Base-by-base conservation (phyloP, 768 basidiomycete species). In the Mycena floridula region DNA sequence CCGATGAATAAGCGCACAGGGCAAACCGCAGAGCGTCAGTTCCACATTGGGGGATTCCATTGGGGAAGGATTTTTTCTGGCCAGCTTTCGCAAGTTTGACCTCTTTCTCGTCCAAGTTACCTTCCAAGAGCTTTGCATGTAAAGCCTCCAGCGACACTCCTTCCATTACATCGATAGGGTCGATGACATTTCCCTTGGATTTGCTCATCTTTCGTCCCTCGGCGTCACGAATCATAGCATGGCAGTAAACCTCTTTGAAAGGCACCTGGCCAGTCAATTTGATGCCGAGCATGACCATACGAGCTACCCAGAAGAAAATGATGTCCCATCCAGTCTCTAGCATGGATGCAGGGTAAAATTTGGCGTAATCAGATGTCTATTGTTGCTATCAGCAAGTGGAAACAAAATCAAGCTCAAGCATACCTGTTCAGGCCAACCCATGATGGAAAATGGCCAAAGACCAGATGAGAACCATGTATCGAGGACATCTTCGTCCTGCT, bases 301-400 rank as follows among this genome's bases (percentile, higher is more conserved):
- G 86, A 13, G 96, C 94, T 6, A 98, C 95, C 96, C 96, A 99
- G 79, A 98, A 98, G 76, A 94, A 94, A n/a, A 99, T 65, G 56
- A 98, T 98, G 51, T 98, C 96, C 95, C 96, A 98, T 37, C 96
- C 96, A 0, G 96, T 99, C 68, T 98, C 96, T 24, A 98, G 79
- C 36, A 98, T 54, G n/a, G 82, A 78, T 2, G 89, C 68, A 0
- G 96, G 96, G 63, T 94, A 99, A 70, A 89, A 98, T 24, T 72
- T 69, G 51, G 81, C 62, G 32, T 90, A 54, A 59, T 98, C 95
- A 4, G 67, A 49, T 0, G 91, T 93, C 89, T 91, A 47, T 24
- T 5, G 37, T 28, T 23, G 27, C 15, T 24, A n/a, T n/a, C 16
- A 37, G 22, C 32, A 40, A 24, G 16, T 25, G 39, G 30, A 28